phyloP scores from a whole-genome alignment of 352 stramenopile genomes.

The Phytophthora kernoviae region DNA sequence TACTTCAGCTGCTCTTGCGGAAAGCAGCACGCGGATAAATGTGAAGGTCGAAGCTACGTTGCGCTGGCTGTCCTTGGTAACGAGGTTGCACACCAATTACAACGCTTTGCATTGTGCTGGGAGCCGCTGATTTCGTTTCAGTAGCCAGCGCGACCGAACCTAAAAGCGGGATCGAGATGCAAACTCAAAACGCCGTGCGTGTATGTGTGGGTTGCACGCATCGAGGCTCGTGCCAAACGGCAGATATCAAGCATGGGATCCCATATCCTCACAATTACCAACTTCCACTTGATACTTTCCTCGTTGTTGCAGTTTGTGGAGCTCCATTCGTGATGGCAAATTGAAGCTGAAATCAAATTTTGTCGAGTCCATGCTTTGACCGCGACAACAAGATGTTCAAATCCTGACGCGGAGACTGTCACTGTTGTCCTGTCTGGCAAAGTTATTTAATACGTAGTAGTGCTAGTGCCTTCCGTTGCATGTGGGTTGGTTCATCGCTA shows the following conservation, averaged over 20 bases:
- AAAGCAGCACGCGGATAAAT: no score
- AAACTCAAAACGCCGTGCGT: no score
- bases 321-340: not conserved
- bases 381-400: slow-evolving; percentile 3
- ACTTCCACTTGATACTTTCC: slow-evolving; percentile 1
- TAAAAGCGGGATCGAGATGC: slow-evolving; percentile 5
- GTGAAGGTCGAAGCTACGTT: no score
- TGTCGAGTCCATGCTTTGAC: not conserved
- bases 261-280: no score
- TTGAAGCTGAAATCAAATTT: not conserved
- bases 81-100: not conserved
- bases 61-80: no score
- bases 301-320: no score
- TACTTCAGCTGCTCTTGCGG: no score
- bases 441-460: no score
- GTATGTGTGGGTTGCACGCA: not conserved
- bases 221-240: not conserved
- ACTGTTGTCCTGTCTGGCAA: no score
- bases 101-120: no score
- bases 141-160: slow-evolving; percentile 14
- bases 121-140: not conserved
- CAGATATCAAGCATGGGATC: not conserved
- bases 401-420: not conserved
- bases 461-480: no score
- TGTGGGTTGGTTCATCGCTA: no score